Conservation (phyloP, 345 rosid genomes). For the Capsella bursapastoris region DNA sequence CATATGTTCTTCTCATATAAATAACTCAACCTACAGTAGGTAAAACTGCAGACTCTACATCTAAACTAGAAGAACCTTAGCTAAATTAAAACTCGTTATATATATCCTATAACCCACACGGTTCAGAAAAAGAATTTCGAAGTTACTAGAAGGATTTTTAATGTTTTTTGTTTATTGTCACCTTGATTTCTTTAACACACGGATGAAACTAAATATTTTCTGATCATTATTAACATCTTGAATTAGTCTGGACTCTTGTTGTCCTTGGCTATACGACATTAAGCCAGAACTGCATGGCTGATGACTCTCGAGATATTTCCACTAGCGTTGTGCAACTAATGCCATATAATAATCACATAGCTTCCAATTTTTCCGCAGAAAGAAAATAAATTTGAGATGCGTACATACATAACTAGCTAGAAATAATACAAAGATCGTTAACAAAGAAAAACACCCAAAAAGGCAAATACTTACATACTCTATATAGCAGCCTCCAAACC, state of each 20-base stretch:
- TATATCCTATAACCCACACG: too few relatives aligned
- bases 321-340: neutral
- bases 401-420: neutral
- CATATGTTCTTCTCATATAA: too few relatives aligned
- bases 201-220: too few relatives aligned
- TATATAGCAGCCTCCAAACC: neutral
- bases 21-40: too few relatives aligned
- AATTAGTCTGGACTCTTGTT: neutral
- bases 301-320: neutral
- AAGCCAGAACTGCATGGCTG: neutral
- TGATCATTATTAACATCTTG: neutral
- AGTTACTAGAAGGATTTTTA: too few relatives aligned
- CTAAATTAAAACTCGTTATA: too few relatives aligned
- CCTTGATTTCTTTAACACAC: too few relatives aligned
- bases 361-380: neutral
- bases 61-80: too few relatives aligned
- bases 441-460: neutral
- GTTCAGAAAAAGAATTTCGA: too few relatives aligned
- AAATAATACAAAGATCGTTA: neutral
- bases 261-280: neutral
- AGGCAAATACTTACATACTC: neutral
- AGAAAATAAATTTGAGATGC: neutral
- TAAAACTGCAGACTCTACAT: too few relatives aligned
- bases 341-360: neutral
- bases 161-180: too few relatives aligned